Percentiles rank a stretch among this genome's conserved stretches.
Conservation (phyloP, 192 early-diverging fungal species). For the Jimgerdemannia lactiflua region DNA sequence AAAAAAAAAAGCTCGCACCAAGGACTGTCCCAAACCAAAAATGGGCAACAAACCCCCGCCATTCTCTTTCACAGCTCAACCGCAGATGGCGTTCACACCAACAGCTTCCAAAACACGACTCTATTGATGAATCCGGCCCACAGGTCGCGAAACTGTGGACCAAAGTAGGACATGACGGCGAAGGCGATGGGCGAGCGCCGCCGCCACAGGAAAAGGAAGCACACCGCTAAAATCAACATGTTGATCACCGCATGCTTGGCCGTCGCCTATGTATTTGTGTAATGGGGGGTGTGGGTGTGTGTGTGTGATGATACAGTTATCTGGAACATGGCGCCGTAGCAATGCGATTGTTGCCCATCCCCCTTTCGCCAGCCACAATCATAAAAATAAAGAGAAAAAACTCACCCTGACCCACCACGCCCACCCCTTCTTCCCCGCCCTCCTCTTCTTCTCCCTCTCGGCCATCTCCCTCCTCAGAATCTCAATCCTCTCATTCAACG, state of each 20-base stretch:
- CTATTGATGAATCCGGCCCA: not conserved
- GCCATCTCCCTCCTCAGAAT: slow-evolving; percentile 24
- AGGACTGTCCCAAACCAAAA: too few relatives aligned
- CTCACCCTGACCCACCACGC: slow-evolving; percentile 11
- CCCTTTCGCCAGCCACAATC: slow-evolving; percentile 22
- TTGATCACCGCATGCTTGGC: slow-evolving; percentile 21
- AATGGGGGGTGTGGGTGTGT: not conserved
- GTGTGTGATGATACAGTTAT: not conserved
- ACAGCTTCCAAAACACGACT: slow-evolving; percentile 2
- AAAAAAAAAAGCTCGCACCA: too few relatives aligned
- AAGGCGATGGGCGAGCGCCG: slow-evolving; percentile 1
- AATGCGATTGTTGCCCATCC: slow-evolving; percentile 14
- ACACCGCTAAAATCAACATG: not conserved
- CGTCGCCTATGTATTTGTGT: slow-evolving; percentile 17
- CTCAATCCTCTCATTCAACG: slow-evolving; percentile 34
- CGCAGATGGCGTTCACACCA: not conserved
- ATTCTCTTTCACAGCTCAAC: too few relatives aligned
- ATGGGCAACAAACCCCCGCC: too few relatives aligned
- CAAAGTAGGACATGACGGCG: not conserved
- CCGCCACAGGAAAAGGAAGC: slow-evolving; percentile 21
- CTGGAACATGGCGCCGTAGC: not conserved
- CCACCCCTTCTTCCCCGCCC: not conserved
- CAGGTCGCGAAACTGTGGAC: not conserved
- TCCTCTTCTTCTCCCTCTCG: slow-evolving; percentile 6
- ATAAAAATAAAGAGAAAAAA: too few relatives aligned